Evolutionary conservation across 768 basidiomycete genomes (phyloP).

Genomic region (Mycena floridula): DNA sequence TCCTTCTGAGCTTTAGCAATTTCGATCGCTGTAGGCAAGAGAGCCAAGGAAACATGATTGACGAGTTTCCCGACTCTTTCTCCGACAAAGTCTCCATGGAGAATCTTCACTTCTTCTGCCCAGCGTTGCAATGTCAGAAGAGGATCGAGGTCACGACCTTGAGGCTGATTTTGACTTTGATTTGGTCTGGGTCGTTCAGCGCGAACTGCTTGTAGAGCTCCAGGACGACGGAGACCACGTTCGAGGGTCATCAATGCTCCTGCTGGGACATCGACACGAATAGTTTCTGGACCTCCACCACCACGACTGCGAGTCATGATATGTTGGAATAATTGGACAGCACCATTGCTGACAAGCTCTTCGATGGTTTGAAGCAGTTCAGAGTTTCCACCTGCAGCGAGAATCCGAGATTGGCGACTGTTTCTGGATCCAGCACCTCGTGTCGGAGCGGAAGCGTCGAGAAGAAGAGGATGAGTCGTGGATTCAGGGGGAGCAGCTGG

Average conservation of each 20-base stretch:
- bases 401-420: slow-evolving; percentile 51
- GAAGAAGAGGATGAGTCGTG: slow-evolving; percentile 75
- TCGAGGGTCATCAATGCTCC: slow-evolving; percentile 57
- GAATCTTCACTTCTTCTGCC: slow-evolving; percentile 81
- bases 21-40: slow-evolving; percentile 77
- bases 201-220: slow-evolving; percentile 48
- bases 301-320: slow-evolving; percentile 59
- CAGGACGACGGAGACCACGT: slow-evolving; percentile 44
- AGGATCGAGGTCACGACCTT: slow-evolving; percentile 68
- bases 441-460: slow-evolving; percentile 48
- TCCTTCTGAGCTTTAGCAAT: slow-evolving; percentile 54
- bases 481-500: slow-evolving; percentile 55
- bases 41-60: slow-evolving; percentile 64
- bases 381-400: slow-evolving; percentile 40
- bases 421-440: slow-evolving; percentile 41
- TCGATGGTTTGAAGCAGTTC: slow-evolving; percentile 76
- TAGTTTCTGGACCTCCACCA: slow-evolving; percentile 53
- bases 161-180: slow-evolving; percentile 28
- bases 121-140: slow-evolving; percentile 81
- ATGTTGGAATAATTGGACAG: slow-evolving; percentile 79
- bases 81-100: slow-evolving; percentile 67
- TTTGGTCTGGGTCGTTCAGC: slow-evolving; percentile 47
- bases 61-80: slow-evolving; percentile 62
- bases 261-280: slow-evolving; percentile 73
- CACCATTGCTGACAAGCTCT: slow-evolving; percentile 75